Evolutionary conservation across 441 rosid species (phyloP), one percentile per base, ranked within the genome.

Genomic region (Pelargonium australe): DNA sequence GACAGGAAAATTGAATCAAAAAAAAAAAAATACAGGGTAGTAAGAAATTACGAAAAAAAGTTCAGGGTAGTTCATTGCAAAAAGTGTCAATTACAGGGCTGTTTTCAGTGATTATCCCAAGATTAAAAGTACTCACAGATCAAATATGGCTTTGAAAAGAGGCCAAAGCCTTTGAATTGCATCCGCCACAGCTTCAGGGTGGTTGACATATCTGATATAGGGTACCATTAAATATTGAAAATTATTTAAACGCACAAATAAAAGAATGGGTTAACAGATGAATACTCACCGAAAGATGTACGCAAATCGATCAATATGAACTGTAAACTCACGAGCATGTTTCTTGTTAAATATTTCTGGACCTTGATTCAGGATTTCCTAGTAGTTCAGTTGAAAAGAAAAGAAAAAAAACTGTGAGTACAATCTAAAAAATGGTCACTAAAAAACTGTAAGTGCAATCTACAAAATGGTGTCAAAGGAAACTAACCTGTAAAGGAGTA

Each of bases 131-230:
- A 82, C 97, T 87, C 77, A 95, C 99, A 82, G 73, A 77, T 95
- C 97, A 84, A 95, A 95, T 53, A 95, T 86, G 68, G 84, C 89
- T 85, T 95, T 84, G 75, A 95, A 85, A 51, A 95, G 73, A 23
- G 96, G 91, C 99, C 99, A 95, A 66, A 89, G 96, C 82, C 90
- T 88, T 79, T 84, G 87, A 77, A 91, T 81, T 75, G 93, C 92
- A 79, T 87, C 97, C 60, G 99, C 99, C 69, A 95, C 99, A 40
- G 97, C 98, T 80, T 85, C 98, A 65, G 96, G 91, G 72, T 95
- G 96, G 82, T 88, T 95, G 68, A 92, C 94, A 82, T 91, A 91
- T 86, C 98, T 92, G 82, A 72, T 68, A 78, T 76, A 60, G 70
- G 67, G 79, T 66, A 66, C 63, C 71, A 76, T 68, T 65, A 75